phyloP scores from a whole-genome alignment of 208 protist species.

The Trichomonas gallinae region DNA sequence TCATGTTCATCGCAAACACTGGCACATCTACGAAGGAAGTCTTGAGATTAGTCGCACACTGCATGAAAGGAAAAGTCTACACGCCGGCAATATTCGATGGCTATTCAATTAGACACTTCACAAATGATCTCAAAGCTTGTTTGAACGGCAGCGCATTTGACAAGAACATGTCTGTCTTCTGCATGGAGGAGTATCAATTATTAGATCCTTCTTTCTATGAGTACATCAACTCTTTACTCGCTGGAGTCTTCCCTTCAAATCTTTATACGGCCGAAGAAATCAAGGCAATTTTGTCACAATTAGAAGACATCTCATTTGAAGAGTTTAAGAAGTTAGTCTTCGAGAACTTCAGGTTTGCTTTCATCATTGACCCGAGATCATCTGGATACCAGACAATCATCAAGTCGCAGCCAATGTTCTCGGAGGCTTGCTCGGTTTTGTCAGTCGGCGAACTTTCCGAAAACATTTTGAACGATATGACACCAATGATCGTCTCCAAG shows the following conservation, averaged over 20 bases:
- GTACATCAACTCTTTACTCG: neutral
- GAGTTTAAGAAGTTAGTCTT: neutral
- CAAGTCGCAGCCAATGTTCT: neutral
- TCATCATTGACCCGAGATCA: neutral
- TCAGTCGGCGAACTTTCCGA: neutral
- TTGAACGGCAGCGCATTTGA: neutral
- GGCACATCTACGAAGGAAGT: neutral
- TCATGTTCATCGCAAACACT: neutral
- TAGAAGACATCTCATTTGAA: neutral
- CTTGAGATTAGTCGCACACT: neutral
- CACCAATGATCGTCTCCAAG: neutral
- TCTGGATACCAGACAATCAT: neutral
- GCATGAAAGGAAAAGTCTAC: neutral
- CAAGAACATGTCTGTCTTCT: neutral
- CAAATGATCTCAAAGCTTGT: neutral
- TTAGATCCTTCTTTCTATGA: neutral
- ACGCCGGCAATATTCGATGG: neutral
- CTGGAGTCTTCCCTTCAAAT: neutral
- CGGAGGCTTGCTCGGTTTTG: neutral
- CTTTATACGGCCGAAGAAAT: neutral
- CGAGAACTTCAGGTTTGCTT: neutral
- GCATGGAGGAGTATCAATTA: constrained; percentile 4
- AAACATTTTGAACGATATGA: neutral
- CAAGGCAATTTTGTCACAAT: neutral
- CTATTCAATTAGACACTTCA: neutral